These are phyloP conservation scores for Kickxella alabastrina DNA, from an alignment of 192 early-diverging fungal genomes.

Conservation along the genomic window DNA sequence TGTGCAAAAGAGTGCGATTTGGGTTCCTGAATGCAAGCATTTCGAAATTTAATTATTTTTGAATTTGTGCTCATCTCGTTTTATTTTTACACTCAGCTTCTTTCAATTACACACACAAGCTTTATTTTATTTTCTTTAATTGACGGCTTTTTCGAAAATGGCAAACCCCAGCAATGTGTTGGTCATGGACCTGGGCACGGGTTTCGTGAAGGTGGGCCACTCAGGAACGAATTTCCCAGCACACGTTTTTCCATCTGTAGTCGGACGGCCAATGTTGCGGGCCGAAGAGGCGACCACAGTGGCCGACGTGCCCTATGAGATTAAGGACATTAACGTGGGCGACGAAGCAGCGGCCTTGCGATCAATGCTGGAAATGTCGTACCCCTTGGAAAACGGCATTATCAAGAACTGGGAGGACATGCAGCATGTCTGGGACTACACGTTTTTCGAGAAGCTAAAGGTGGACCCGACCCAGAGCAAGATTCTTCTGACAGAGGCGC, in stretches of 20 bases:
- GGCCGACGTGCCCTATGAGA: constrained; percentile 38
- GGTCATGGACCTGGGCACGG: constrained; percentile 82
- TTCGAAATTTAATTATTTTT: no score
- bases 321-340: constrained; percentile 98
- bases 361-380: constrained; percentile 87
- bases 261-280: constrained; percentile 96
- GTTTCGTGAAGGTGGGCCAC: constrained; percentile 98
- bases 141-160: constrained; percentile 14
- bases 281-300: constrained; percentile 83
- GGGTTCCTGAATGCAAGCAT: no score
- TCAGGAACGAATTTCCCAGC: constrained; percentile 94
- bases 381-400: constrained; percentile 99
- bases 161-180: constrained; percentile 58
- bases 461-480: constrained; percentile 87
- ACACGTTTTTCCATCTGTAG: constrained; percentile 93
- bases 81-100: not conserved
- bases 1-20: no score
- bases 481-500: constrained; percentile 94
- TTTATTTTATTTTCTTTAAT: not conserved
- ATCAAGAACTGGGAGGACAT: constrained; percentile 97
- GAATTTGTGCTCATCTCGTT: no score
- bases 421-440: constrained; percentile 97
- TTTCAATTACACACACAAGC: not conserved
- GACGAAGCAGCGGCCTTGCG: constrained; percentile 91
- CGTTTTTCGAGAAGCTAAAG: constrained; percentile 87